These are phyloP conservation scores for Hagleromyces aurorensis DNA, from an alignment of 805 yeast genomes.

Conservation along the genomic window DNA sequence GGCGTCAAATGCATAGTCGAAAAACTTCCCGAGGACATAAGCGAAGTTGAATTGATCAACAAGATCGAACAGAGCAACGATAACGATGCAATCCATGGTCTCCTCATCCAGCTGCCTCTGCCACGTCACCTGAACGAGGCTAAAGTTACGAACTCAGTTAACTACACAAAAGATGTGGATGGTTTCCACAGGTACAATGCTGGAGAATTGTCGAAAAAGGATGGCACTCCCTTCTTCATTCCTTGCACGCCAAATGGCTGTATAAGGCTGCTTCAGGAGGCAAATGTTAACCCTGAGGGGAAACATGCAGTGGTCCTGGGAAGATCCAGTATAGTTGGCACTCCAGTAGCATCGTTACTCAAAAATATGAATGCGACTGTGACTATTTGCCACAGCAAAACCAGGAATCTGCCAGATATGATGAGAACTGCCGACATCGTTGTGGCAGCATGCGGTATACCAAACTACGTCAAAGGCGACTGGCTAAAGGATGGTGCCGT, in stretches of 20 bases:
- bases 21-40: slow-evolving; percentile 47
- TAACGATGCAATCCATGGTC: slow-evolving; percentile 57
- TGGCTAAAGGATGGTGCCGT: slow-evolving; percentile 81
- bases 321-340: slow-evolving; percentile 80
- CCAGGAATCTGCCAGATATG: slow-evolving; percentile 44
- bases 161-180: slow-evolving; percentile 68
- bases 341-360: slow-evolving; percentile 66
- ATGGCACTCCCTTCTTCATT: slow-evolving; percentile 60
- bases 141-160: slow-evolving; percentile 56
- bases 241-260: slow-evolving; percentile 86
- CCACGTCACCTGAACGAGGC: slow-evolving; percentile 66
- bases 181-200: slow-evolving; percentile 74
- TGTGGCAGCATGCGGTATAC: slow-evolving; percentile 84
- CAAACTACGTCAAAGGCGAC: slow-evolving; percentile 77
- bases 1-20: slow-evolving; percentile 54
- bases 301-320: slow-evolving; percentile 78
- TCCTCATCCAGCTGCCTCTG: slow-evolving; percentile 69
- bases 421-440: slow-evolving; percentile 65
- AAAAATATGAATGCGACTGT: slow-evolving; percentile 70
- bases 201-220: slow-evolving; percentile 68
- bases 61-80: slow-evolving; percentile 50
- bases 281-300: slow-evolving; percentile 51
- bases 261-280: slow-evolving; percentile 51
- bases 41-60: slow-evolving; percentile 49
- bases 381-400: slow-evolving; percentile 63